A percentile compares a stretch with the other conserved stretches of the same genome.
phyloP scores from a whole-genome alignment of 225 moss, liverwort and hornwort species.

The Pleurozium schreberi region DNA sequence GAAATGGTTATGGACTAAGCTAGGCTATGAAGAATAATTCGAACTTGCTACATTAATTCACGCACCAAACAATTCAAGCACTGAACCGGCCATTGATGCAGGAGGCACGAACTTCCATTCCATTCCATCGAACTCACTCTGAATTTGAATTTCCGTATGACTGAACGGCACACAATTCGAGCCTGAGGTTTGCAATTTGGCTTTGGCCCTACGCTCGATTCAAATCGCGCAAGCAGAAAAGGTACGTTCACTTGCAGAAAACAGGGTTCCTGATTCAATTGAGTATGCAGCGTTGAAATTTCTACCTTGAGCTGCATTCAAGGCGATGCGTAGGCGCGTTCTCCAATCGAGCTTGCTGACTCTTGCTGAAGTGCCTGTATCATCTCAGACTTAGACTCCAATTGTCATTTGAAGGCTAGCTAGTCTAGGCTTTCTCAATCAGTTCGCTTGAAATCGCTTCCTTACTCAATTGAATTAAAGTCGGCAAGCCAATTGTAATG shows the following conservation, averaged over 20 bases:
- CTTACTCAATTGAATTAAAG: too few relatives aligned
- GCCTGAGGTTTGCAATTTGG: not conserved
- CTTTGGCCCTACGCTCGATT: not conserved
- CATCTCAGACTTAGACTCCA: not conserved
- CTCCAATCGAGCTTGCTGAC: slow-evolving; percentile 19
- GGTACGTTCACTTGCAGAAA: not conserved
- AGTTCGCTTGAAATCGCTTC: not conserved
- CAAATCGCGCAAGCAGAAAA: too few relatives aligned
- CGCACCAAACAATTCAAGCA: not conserved
- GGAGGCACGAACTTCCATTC: not conserved
- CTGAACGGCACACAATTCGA: too few relatives aligned
- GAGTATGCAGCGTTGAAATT: not conserved
- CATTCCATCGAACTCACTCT: not conserved
- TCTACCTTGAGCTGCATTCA: slow-evolving; percentile 63
- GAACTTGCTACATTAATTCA: too few relatives aligned
- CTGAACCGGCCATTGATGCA: not conserved
- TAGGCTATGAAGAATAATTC: not conserved
- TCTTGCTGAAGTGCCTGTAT: not conserved
- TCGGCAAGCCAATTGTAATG: not conserved
- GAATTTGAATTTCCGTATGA: not conserved
- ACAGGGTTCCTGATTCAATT: not conserved
- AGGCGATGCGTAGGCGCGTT: slow-evolving; percentile 25
- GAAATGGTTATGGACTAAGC: not conserved
- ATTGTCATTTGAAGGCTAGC: not conserved
- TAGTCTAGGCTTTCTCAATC: not conserved